Conservation (phyloP, 805 yeast genomes). For the Candida schatavii region DNA sequence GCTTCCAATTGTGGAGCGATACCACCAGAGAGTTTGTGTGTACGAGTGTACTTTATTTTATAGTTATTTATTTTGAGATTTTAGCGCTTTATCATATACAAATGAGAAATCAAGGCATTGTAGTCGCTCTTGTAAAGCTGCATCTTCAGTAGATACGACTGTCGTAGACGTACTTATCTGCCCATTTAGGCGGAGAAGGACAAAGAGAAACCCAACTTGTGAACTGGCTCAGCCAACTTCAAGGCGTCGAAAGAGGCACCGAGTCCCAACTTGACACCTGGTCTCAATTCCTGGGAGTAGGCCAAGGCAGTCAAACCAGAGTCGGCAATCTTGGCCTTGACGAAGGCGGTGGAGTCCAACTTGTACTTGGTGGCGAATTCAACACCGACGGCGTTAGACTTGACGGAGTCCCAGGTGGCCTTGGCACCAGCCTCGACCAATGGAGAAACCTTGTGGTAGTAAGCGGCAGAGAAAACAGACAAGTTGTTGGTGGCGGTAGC, state of each 20-base stretch:
- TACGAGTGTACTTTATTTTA: neutral
- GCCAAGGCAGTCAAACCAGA: slow-evolving; percentile 91
- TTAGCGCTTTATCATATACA: neutral
- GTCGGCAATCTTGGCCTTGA: slow-evolving; percentile 96
- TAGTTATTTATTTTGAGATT: neutral
- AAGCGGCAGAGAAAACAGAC: slow-evolving; percentile 88
- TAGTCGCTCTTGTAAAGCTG: no score
- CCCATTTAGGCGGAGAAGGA: slow-evolving; percentile 77
- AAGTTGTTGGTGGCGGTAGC: slow-evolving; percentile 83
- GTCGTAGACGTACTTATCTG: no score
- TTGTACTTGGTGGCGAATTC: slow-evolving; percentile 96
- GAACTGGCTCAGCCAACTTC: slow-evolving; percentile 93
- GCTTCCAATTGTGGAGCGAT: no score
- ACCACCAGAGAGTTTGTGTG: no score
- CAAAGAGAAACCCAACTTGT: slow-evolving; percentile 94
- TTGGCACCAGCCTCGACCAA: slow-evolving; percentile 96
- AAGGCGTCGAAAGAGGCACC: slow-evolving; percentile 97
- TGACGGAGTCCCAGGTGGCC: slow-evolving; percentile 91
- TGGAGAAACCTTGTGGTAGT: slow-evolving; percentile 93
- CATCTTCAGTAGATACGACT: no score
- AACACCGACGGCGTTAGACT: slow-evolving; percentile 77
- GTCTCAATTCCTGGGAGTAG: slow-evolving; percentile 92
- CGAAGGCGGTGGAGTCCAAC: slow-evolving; percentile 82
- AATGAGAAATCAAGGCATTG: no score
- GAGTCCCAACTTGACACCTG: slow-evolving; percentile 94